These are phyloP conservation scores for Zygnema circumcarinatum DNA, from an alignment of 139 green algal genomes.

Conservation along the genomic window DNA sequence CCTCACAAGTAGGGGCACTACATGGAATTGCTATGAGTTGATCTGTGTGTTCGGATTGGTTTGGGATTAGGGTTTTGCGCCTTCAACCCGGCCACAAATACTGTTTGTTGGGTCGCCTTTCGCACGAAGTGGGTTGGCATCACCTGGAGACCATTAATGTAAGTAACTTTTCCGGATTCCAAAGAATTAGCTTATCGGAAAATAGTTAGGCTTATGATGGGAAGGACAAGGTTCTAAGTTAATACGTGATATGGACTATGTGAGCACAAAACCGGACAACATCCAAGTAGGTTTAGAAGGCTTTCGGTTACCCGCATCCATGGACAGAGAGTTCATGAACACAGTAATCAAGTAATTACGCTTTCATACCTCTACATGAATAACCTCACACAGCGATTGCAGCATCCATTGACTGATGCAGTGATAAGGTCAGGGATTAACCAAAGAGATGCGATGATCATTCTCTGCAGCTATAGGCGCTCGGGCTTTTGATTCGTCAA, in stretches of 20 bases:
- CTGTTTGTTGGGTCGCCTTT: constrained; percentile 89
- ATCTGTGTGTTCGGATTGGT: too few relatives aligned
- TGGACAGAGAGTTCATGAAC: too few relatives aligned
- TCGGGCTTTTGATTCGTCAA: too few relatives aligned
- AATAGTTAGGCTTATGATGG: background rate
- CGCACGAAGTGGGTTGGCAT: constrained; percentile 95
- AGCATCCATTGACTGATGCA: too few relatives aligned
- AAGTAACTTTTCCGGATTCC: background rate
- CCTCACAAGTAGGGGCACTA: background rate
- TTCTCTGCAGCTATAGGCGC: too few relatives aligned
- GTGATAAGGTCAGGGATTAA: too few relatives aligned
- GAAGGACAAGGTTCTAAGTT: background rate
- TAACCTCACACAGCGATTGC: too few relatives aligned
- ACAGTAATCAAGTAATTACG: background rate
- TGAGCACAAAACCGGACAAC: background rate
- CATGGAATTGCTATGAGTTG: background rate
- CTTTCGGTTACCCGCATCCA: too few relatives aligned
- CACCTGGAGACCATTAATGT: constrained; percentile 76
- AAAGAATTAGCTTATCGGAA: background rate
- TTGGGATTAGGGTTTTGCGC: constrained; percentile 83
- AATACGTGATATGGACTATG: background rate
- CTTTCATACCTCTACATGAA: too few relatives aligned
- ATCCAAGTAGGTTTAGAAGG: background rate
- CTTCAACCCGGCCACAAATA: constrained; percentile 91
- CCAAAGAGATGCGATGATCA: too few relatives aligned